Evolutionary conservation across 2,329 filamentous ascomycete genomes (phyloP), one percentile per base, ranked within the genome.

Genomic region (Westerdykella aurantiaca): DNA sequence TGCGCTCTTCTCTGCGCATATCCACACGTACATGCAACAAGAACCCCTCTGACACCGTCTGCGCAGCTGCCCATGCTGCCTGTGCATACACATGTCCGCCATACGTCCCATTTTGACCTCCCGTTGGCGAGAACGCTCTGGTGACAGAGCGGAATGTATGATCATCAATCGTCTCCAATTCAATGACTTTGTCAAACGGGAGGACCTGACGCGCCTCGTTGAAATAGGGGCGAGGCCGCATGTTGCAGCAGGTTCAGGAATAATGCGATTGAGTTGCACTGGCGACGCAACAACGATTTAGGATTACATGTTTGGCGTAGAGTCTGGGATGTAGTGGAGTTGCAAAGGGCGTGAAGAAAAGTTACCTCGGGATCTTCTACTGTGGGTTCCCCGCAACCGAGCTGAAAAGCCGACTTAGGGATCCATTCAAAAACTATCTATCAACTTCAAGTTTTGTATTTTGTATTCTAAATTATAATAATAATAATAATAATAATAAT

Each of bases 61-160:
- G 72, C 7, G 73, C 72, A 7, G 77, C 77, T 13, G 77, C 77
- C 66, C 74, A 80, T 13, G 73, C 73, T 2, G 77, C 79, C 47
- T 78, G 72, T 6, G 74, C 72, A 50, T 73, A 79, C 4, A 79
- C 75, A 62, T 80, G 76, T 1, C 77, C 76, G 11, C 77, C 77
- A 57, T 77, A 79, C 0, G 75, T 71, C 12, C 69, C 63, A 2
- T 63, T 64, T 13, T 66, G 58, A 6, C 61, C 63, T 3, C 67
- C 71, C 12, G 58, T 57, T 0, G 74, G 73, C 10, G 69, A 64
- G 47, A 70, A 76, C 0, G 69, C 66, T 41, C 60, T 64, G 7
- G 67, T 63, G 25, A 60, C 65, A 2, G 67, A 71, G 23, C 67
- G 61, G 43, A 63, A 72, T 17, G 67, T 71, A 37, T 50, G 45